Evolutionary conservation across 176 grass and related monocot species (phyloP), one percentile per base, ranked within the genome.

Genomic region (Lolium rigidum): DNA sequence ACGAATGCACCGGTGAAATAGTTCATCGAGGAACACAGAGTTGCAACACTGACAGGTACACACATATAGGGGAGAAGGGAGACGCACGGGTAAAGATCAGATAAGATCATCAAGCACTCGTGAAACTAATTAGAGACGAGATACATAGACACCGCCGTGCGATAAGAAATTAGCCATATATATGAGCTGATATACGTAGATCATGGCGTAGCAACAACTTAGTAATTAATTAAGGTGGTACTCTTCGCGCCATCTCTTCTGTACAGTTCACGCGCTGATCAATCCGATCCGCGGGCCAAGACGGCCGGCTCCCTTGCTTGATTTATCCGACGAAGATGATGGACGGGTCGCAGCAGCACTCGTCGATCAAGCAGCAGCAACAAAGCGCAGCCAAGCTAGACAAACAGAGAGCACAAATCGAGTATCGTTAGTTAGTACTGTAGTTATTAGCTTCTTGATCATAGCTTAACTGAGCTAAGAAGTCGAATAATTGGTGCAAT

Each of bases 281-380:
- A n/a, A n/a, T n/a, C n/a, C n/a, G 41, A 43, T 69, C 35, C 1
- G 28, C 28, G 14, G 64, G 64, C 26, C 63, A 10, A 7, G 26
- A 0, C 13, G 24, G 13, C 25, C 25, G 1, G 63, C 1, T 66
- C 6, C 63, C n/a, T n/a, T n/a, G n/a, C 13, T 51, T 0, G n/a
- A 48, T 74, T 12, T 75, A 75, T 0, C 72, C 49, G 48, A 89
- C 26, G 74, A 90, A 95, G 37, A 95, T 85, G 24, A 95, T 28
- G 16, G 93, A 93, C 0, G 93, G 93, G 78, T 95, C 93, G 39
- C 93, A 93, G 89, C 91, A 95, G 85, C 93, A 95, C 88, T 95
- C 93, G 55, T 95, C 93, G 74, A 95, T 60, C 43, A 95, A 16
- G 86, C 80, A 95, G 86, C 91, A 91, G 68, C 93, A 95, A 66